A percentile compares a stretch with the other conserved stretches of the same genome.
Conservation (phyloP, 805 yeast genomes). For the Yarrowia bubula region DNA sequence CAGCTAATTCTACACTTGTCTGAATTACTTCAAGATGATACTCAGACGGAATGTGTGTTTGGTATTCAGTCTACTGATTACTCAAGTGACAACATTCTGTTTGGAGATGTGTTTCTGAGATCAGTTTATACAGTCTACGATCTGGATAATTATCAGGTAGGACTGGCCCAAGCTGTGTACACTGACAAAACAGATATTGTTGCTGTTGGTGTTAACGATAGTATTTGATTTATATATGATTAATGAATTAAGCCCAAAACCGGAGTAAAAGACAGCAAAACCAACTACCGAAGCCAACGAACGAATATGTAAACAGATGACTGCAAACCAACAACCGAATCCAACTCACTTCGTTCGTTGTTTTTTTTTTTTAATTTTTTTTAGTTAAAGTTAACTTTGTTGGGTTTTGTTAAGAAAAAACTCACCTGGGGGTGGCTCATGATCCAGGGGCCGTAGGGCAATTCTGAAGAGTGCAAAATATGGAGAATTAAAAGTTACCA, state of each 20-base stretch:
- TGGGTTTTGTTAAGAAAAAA: no score
- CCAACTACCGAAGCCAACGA: no score
- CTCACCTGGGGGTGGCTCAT: no score
- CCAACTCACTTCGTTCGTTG: no score
- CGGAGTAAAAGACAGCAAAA: background rate
- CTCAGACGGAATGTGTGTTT: conserved; percentile 31
- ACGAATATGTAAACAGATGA: no score
- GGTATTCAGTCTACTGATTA: conserved; percentile 37
- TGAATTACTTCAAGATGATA: background rate
- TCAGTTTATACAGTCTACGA: conserved; percentile 67
- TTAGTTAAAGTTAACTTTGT: no score
- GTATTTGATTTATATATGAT: background rate
- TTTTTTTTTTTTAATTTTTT: no score
- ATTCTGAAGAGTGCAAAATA: no score
- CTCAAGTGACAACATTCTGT: conserved; percentile 31
- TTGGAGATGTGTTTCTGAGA: conserved; percentile 64
- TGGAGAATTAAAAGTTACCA: no score
- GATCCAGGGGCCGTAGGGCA: no score
- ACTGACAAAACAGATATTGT: conserved; percentile 2
- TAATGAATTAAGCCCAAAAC: background rate
- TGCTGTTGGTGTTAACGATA: background rate
- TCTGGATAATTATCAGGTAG: conserved; percentile 45
- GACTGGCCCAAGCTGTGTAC: background rate
- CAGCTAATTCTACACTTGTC: background rate
- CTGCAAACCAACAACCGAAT: no score